A percentile compares a stretch with the other conserved stretches of the same genome.
Conservation (phyloP, 129 eudicot species). For the Daucus carota region DNA sequence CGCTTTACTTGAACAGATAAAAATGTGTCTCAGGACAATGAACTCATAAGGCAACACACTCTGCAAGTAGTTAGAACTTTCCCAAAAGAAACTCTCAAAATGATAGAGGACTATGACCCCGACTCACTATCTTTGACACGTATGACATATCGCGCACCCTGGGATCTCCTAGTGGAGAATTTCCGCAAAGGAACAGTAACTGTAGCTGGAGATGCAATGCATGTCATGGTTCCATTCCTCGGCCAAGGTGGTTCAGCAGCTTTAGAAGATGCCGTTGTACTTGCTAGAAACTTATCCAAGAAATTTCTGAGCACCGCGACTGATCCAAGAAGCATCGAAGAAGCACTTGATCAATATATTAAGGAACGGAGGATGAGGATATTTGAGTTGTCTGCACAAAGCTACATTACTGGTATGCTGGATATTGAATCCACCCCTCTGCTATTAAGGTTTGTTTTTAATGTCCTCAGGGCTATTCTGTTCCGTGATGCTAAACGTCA, state of each 20-base stretch:
- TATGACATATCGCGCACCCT: constrained; percentile 51
- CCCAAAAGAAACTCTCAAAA: constrained; percentile 30
- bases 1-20: constrained; percentile 15
- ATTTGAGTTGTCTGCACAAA: constrained; percentile 33
- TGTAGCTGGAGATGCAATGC: constrained; percentile 75
- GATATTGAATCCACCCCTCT: constrained; percentile 20
- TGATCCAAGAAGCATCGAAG: constrained; percentile 15
- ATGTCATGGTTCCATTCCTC: constrained; percentile 59
- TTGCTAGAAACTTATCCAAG: constrained; percentile 44
- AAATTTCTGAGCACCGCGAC: constrained; percentile 6
- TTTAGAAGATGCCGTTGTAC: constrained; percentile 57
- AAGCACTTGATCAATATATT: constrained; percentile 33
- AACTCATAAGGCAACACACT: constrained; percentile 26
- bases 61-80: constrained; percentile 17
- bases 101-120: constrained; percentile 23
- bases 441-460: constrained; percentile 18
- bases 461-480: constrained; percentile 24
- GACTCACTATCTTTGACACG: constrained; percentile 31
- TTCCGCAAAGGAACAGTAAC: constrained; percentile 39
- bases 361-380: constrained; percentile 42
- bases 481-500: constrained; percentile 31
- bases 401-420: constrained; percentile 39
- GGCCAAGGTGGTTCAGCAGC: constrained; percentile 72
- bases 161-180: constrained; percentile 42
- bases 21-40: constrained; percentile 24